Evolutionary conservation across 176 grass and related monocot species (phyloP), one percentile per base, ranked within the genome.

Genomic region (Aegilops speltoides): DNA sequence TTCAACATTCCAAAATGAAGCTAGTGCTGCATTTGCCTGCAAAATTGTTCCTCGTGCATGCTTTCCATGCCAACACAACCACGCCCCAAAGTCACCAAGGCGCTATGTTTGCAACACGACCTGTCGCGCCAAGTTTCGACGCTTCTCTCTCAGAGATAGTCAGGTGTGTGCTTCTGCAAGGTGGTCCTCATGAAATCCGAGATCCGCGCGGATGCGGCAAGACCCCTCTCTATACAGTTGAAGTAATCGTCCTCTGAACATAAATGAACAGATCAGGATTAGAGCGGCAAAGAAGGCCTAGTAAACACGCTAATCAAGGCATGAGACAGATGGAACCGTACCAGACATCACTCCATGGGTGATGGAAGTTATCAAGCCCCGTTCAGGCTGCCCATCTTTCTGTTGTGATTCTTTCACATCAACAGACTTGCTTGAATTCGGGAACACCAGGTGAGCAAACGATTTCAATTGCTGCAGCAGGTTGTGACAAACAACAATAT

Each of bases 371-470:
- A 96, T 96, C 75, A 96, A 83, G 80, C 94, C 88, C 38, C 79
- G 64, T 37, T 93, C 91, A 25, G 76, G 63, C 22, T 87, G 64
- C 82, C 86, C 91, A 13, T 90, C 96, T 65, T 92, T 88, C 76
- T 91, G 82, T 6, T 67, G 73, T 43, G 70, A 14, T 68, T 48
- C 86, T 82, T 94, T 89, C 63, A 72, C 50, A 43, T 79, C 68
- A 1, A 90, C 87, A 7, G 72, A 85, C 24, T 91, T 84, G 63
- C 90, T 89, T 8, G 87, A 91, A 89, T 96, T 93, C 5, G 97
- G 94, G 82, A 96, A 98, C 72, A 88, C 97, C 94, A 98, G 76
- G 80, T 94, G 89, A 40, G 90, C 89, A 91, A 94, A 94, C 10
- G 97, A 91, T 88, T 87, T 88, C 90, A 96, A 64, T 90, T 91